Evolutionary conservation across 495 filamentous ascomycete species (phyloP).

Genomic region (Podospora australis): DNA sequence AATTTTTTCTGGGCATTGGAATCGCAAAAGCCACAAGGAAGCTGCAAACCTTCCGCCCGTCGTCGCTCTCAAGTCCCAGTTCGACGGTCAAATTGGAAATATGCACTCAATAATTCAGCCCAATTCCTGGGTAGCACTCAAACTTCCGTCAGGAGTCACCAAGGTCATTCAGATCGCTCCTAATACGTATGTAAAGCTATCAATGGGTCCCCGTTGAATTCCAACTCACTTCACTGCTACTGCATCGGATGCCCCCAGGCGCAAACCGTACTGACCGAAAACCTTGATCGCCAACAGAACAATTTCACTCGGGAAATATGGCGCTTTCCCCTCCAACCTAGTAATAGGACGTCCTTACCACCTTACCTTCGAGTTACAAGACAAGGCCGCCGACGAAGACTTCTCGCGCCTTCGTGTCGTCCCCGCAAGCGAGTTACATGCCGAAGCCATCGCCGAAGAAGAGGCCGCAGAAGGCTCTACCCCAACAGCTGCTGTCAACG

Average conservation of each 20-base stretch:
- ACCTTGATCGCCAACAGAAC: slow-evolving; percentile 47
- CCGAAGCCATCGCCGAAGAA: slow-evolving; percentile 62
- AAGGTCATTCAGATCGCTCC: slow-evolving; percentile 60
- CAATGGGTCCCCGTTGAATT: background rate
- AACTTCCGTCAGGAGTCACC: slow-evolving; percentile 60
- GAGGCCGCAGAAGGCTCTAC: slow-evolving; percentile 29
- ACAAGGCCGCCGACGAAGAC: slow-evolving; percentile 50
- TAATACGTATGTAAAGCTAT: slow-evolving; percentile 84
- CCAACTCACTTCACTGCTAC: background rate
- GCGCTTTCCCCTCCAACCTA: slow-evolving; percentile 76
- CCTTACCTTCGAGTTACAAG: slow-evolving; percentile 81
- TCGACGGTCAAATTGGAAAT: background rate
- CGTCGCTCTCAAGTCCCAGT: too few relatives aligned
- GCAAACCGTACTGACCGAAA: background rate
- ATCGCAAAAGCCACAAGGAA: too few relatives aligned
- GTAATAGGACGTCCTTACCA: slow-evolving; percentile 84
- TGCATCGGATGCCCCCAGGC: background rate
- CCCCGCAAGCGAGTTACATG: slow-evolving; percentile 72
- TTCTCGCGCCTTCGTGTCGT: slow-evolving; percentile 67
- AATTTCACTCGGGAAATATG: slow-evolving; percentile 84
- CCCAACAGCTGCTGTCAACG: slow-evolving; percentile 26
- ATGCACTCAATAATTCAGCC: slow-evolving; percentile 53
- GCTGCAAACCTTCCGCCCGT: too few relatives aligned
- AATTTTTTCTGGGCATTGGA: slow-evolving; percentile 10
- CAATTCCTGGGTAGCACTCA: slow-evolving; percentile 57